Evolutionary conservation across 495 filamentous ascomycete genomes (phyloP), one percentile per base, ranked within the genome.

Genomic region (Aspergillus indologenus): DNA sequence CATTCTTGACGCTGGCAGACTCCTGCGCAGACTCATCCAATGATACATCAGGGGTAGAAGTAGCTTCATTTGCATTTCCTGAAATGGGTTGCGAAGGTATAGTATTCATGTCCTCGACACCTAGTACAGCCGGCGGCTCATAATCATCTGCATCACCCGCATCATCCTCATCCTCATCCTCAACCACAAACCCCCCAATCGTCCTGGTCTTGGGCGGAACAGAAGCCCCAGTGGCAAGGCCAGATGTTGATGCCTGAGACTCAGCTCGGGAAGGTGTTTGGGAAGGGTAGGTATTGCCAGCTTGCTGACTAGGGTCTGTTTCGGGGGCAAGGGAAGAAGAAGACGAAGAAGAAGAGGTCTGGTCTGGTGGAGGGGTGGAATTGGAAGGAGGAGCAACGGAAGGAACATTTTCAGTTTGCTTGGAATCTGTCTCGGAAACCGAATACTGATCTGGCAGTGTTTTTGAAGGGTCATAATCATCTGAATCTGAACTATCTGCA

Each of bases 161-260:
- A 55, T 75, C 73, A 55, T 76, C 71, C 64, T 78, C 68, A 65
- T 86, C 86, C 47, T 85, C 86, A 67, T 90, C 87, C 75, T 90
- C 89, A 63, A 87, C 85, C 68, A 91, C 79, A 80, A 93, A 92
- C 60, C 90, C 90, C 64, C 87, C 89, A 61, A 86, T 86, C 43
- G 83, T 90, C 71, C 85, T 86, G 56, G 86, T 81, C 75, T 87
- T 87, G 65, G 65, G 73, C 68, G 72, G 73, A 54, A 60, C 64
- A 59, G 68, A 64, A 49, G 65, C 65, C 61, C 65, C 65, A 31
- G 74, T 59, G 53, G 68, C 64, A 59, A 73, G 72, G 54, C 62
- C 63, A 31, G 78, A 69, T 26, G 68, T 71, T 31, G 78, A 74
- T 51, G 70, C 62, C 58, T 69, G 71, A 66, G 77, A 74, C 59